Evolutionary conservation across 352 stramenopile genomes (phyloP), one percentile per base, ranked within the genome.

Genomic region (Globisporangium parvum): DNA sequence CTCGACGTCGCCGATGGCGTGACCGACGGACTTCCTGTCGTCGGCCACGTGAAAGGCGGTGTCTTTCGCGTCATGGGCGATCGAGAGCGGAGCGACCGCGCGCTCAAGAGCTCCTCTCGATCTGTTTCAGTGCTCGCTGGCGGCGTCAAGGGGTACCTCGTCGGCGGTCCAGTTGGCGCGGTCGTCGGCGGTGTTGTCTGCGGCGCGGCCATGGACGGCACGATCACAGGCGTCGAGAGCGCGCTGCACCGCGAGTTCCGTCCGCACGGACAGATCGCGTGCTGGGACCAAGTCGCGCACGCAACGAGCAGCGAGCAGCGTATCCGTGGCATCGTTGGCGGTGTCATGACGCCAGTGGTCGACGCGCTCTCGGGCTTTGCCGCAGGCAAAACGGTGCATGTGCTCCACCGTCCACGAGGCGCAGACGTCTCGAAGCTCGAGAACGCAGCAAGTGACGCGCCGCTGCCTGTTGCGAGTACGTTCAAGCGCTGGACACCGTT

Each of bases 151-250:
- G 56, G 56, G 0, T 62, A 46, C 23, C 18, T 62, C 12, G 20
- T 51, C 6, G 48, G 26, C 6, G 48, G 56, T n/a, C 56, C 56
- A 6, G n/a, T 52, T 18, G 56, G 56, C 2, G 56, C 48, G 9
- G 56, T 62, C 14, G 41, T 47, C 10, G 39, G 48, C 12, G 48
- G 56, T 10, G 41, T 62, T 20, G 28, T 53, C 18, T 31, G 48
- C 33, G 56, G 56, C 18, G 41, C 56, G 6, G 56, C 56, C 2
- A 62, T 62, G 40, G 56, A 62, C 48, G 41, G 40, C 2, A 44
- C 53, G n/a, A 62, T 55, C 40, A 57, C 48, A 37, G 56, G 56
- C 21, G 41, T 50, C 20, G 56, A 62, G 39, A 57, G 49, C 21
- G 48, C 31, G 17, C 44, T 62, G 10, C 56, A 57, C 31, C 17